phyloP scores from a whole-genome alignment of 192 early-diverging fungal genomes.

The Coemansia asiatica region DNA sequence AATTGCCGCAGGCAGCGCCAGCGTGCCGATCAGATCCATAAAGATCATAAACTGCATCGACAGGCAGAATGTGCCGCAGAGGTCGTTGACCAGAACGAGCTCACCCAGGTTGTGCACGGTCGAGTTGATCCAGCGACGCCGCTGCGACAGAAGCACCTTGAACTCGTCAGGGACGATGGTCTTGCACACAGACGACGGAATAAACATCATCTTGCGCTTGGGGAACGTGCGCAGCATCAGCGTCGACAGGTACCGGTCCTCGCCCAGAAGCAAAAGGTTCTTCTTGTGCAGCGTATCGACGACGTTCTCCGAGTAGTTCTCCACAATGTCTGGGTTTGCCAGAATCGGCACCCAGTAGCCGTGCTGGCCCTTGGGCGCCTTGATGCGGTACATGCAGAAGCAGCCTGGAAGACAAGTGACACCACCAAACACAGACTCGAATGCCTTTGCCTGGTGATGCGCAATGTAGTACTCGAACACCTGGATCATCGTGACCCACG shows the following conservation, averaged over 20 bases:
- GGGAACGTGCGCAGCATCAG: conserved; percentile 93
- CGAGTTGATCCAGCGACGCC: conserved; percentile 95
- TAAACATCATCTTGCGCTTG: conserved; percentile 92
- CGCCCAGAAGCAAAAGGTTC: conserved; percentile 89
- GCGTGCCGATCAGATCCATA: conserved; percentile 91
- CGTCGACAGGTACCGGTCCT: conserved; percentile 94
- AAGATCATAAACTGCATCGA: conserved; percentile 97
- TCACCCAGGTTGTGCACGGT: conserved; percentile 89
- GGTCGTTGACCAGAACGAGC: conserved; percentile 75
- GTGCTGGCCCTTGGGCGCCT: conserved; percentile 73
- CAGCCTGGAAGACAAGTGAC: conserved; percentile 84
- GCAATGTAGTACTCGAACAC: conserved; percentile 88
- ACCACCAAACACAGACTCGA: conserved; percentile 83
- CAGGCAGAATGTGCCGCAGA: conserved; percentile 87
- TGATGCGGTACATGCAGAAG: conserved; percentile 87
- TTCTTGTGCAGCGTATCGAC: conserved; percentile 91
- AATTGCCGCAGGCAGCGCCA: conserved; percentile 90
- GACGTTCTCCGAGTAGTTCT: conserved; percentile 82
- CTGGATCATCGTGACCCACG: conserved; percentile 80
- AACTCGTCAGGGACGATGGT: conserved; percentile 89
- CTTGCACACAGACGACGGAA: conserved; percentile 89
- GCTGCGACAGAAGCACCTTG: conserved; percentile 77
- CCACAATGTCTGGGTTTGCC: conserved; percentile 80
- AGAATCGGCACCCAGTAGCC: conserved; percentile 83
- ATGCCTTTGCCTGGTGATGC: conserved; percentile 79